Base-by-base conservation (phyloP, 148 eudicot species). In the Euryodendron excelsum region DNA sequence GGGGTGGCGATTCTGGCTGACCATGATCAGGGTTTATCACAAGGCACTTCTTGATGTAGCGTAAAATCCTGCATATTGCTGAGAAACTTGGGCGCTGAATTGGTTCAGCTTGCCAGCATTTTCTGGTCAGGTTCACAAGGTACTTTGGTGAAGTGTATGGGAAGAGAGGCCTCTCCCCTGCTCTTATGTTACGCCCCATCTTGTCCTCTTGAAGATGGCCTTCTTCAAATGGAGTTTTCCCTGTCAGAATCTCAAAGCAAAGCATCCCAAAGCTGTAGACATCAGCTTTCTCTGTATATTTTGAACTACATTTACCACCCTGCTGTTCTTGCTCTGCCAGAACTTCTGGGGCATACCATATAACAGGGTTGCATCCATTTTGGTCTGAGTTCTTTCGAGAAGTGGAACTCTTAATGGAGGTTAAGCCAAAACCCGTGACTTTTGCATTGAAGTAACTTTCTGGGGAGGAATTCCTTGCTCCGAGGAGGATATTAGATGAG, bases 281-380 rank as follows among this genome's bases (percentile, higher is more conserved):
- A 88, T 91, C 94, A 34, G 94, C 92, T 77, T 88, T 88, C 63
- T 86, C 89, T 3, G 91, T 84, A 69, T 83, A 86, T 80, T 80
- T 89, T 20, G 77, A 23, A 34, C 75, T 84, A 39, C 53, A 41
- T 48, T 80, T 78, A 13, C 69, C 62, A 70, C 84, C 85, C 14
- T 83, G 85, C 83, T 79, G 79, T 79, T 88, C 93, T 76, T 90
- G 91, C 64, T 88, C 93, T 12, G 83, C 69, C 27, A 90, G 73
- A 69, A 91, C 94, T 78, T 91, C 94, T 0, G 92, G 92, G 58
- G 94, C 94, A 64, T 83, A 77, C 92, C 94, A 91, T 60, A 91
- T 85, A 34, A 83, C 81, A 50, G 84, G 79, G 36, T 77, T 70
- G 15, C 59, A 28, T 21, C 77, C 87, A 28, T 75, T 81, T 39